Evolutionary conservation across 108 stramenopile species (phyloP).

Genomic region (Aurantiochytrium sp.): DNA sequence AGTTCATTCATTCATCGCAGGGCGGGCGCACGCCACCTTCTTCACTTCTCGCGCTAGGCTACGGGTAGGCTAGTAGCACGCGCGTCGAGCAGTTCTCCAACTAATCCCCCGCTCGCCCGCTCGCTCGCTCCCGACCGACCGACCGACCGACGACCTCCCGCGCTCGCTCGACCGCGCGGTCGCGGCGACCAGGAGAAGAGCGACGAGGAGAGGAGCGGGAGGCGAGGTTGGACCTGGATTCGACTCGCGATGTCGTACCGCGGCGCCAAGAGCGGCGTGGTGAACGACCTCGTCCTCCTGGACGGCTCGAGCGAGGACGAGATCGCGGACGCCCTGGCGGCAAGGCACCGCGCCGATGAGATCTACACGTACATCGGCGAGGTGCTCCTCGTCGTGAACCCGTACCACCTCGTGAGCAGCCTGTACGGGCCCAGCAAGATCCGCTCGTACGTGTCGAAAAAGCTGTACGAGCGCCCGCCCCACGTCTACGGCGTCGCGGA

Average conservation of each 20-base stretch:
- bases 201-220: too few species aligned
- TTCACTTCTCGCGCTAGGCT: too few species aligned
- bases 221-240: too few species aligned
- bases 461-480: constrained; percentile 12
- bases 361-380: constrained; percentile 60
- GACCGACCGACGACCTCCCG: too few species aligned
- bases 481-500: constrained; percentile 47
- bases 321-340: constrained; percentile 49
- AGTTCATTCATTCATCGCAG: too few species aligned
- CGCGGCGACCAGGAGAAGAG: too few species aligned
- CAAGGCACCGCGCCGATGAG: constrained; percentile 43
- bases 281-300: constrained; percentile 52
- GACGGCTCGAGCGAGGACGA: constrained; percentile 56
- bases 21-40: too few species aligned
- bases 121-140: too few species aligned
- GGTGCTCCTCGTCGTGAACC: constrained; percentile 61
- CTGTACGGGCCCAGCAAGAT: constrained; percentile 20
- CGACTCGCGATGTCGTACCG: not conserved
- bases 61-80: too few species aligned
- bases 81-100: too few species aligned
- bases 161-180: too few species aligned
- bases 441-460: not conserved
- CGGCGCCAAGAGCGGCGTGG: not conserved
- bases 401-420: constrained; percentile 46
- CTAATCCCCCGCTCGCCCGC: too few species aligned